phyloP scores from a whole-genome alignment of 768 basidiomycete species.

The Cantharellus cinnabarinus region DNA sequence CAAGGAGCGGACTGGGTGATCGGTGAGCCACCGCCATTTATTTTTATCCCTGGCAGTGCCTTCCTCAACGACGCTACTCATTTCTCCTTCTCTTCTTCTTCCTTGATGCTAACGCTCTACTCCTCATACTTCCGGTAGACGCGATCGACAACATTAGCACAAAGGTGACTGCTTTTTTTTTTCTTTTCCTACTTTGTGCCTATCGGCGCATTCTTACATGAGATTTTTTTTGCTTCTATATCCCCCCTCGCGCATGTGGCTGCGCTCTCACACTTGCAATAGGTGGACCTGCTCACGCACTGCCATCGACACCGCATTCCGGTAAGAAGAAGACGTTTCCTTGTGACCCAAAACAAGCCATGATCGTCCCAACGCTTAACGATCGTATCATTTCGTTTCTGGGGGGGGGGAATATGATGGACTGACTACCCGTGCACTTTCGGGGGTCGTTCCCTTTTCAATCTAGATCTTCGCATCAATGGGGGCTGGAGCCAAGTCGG shows the following conservation, averaged over 20 bases:
- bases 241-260: background rate
- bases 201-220: background rate
- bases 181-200: too few relatives aligned
- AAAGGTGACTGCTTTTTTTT: constrained; percentile 23
- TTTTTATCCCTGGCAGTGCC: constrained; percentile 1
- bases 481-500: constrained; percentile 88
- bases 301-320: constrained; percentile 66
- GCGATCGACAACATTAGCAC: constrained; percentile 96
- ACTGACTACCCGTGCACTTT: background rate
- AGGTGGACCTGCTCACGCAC: constrained; percentile 74
- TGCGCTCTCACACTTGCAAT: background rate
- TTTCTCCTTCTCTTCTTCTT: background rate
- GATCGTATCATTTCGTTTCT: background rate
- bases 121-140: constrained; percentile 25
- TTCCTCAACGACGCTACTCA: background rate
- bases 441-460: background rate
- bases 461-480: constrained; percentile 81
- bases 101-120: background rate
- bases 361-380: background rate
- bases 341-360: background rate
- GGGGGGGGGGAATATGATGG: background rate
- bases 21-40: constrained; percentile 24
- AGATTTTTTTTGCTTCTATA: background rate
- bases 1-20: constrained; percentile 86
- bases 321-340: constrained; percentile 20